Conservation (phyloP, 2,329 filamentous ascomycete genomes). For the Arthroderma uncinatum region DNA sequence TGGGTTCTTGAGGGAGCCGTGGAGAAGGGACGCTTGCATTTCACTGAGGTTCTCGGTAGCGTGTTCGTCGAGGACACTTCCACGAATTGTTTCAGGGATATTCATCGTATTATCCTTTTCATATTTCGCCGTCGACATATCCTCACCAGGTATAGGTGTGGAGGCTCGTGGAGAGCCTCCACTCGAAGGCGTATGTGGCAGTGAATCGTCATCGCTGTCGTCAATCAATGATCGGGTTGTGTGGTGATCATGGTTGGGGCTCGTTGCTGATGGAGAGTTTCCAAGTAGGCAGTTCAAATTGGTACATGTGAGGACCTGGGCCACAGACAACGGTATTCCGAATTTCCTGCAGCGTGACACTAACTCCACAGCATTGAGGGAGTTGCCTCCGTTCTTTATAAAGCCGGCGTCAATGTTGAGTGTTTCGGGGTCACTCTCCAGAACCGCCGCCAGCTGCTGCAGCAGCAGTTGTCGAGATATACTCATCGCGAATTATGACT, state of each 20-base stretch:
- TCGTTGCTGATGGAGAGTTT: neutral
- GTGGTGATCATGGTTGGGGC: neutral
- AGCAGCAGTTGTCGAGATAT: neutral
- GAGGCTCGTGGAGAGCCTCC: neutral
- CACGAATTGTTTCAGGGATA: neutral
- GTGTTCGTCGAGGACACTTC: neutral
- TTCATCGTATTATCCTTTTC: neutral
- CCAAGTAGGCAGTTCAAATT: neutral
- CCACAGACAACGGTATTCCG: neutral
- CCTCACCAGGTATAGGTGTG: neutral
- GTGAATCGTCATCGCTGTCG: neutral
- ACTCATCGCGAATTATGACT: neutral
- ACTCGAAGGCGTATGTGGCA: neutral
- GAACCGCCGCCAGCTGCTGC: neutral
- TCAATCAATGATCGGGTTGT: neutral
- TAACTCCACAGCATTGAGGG: neutral
- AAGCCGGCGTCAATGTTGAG: neutral
- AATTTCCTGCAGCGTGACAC: neutral
- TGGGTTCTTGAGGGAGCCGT: neutral
- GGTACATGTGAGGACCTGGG: neutral
- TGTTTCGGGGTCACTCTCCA: neutral
- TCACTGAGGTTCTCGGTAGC: neutral
- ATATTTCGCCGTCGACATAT: neutral
- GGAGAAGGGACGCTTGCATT: slow-evolving; percentile 1
- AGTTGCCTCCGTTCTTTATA: neutral